Evolutionary conservation across 2,329 filamentous ascomycete species (phyloP).

Genomic region (Lasiodiplodia citricola): DNA sequence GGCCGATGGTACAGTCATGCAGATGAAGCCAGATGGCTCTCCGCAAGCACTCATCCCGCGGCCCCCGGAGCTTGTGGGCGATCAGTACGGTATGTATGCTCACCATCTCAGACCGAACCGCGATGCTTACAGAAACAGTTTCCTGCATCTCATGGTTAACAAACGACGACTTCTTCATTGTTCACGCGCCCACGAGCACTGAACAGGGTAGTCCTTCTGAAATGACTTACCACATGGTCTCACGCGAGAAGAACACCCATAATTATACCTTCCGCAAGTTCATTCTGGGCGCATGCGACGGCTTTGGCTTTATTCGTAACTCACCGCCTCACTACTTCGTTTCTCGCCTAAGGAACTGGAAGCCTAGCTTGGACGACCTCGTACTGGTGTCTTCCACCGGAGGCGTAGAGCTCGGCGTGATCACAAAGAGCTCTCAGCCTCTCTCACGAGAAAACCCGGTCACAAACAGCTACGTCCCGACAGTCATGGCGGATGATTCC

Average conservation of each 20-base stretch:
- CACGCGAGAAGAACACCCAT: slow-evolving; percentile 63
- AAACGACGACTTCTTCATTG: slow-evolving; percentile 80
- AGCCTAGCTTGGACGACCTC: slow-evolving; percentile 78
- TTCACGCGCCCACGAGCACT: slow-evolving; percentile 70
- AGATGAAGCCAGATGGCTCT: slow-evolving; percentile 82
- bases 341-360: slow-evolving; percentile 77
- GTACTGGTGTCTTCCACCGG: slow-evolving; percentile 83
- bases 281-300: slow-evolving; percentile 54
- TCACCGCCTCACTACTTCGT: slow-evolving; percentile 77
- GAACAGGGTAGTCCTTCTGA: slow-evolving; percentile 59
- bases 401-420: slow-evolving; percentile 76
- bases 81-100: slow-evolving; percentile 67
- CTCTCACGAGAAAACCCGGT: slow-evolving; percentile 67
- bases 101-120: background rate
- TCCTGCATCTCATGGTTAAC: slow-evolving; percentile 87
- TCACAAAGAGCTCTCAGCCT: slow-evolving; percentile 74
- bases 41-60: slow-evolving; percentile 79
- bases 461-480: slow-evolving; percentile 73
- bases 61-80: slow-evolving; percentile 68
- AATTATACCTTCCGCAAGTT: slow-evolving; percentile 76
- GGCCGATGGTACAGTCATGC: slow-evolving; percentile 76
- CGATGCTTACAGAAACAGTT: slow-evolving; percentile 55
- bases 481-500: slow-evolving; percentile 73
- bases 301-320: slow-evolving; percentile 59
- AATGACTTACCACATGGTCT: slow-evolving; percentile 81